phyloP scores from a whole-genome alignment of 768 basidiomycete species.

The Macrolepiota dolichaula region DNA sequence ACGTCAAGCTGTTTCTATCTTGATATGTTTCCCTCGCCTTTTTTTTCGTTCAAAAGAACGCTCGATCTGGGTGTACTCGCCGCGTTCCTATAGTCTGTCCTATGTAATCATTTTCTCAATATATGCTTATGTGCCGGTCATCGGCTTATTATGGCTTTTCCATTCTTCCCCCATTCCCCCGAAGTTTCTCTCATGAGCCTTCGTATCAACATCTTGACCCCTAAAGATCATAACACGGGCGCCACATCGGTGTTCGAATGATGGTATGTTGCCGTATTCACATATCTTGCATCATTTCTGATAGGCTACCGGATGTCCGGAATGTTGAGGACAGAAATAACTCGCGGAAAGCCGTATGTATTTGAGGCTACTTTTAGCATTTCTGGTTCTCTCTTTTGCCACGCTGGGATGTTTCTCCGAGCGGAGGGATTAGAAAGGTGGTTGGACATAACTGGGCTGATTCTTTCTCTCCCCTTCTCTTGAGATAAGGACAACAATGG shows the following conservation, averaged over 20 bases:
- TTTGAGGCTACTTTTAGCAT: too few relatives aligned
- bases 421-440: neutral
- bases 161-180: neutral
- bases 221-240: neutral
- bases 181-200: neutral
- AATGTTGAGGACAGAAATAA: neutral
- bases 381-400: too few relatives aligned
- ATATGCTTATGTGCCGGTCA: slow-evolving; percentile 8
- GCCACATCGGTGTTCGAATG: neutral
- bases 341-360: too few relatives aligned
- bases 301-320: neutral
- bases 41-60: neutral
- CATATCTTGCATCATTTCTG: neutral
- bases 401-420: too few relatives aligned
- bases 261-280: neutral
- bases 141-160: slow-evolving; percentile 5
- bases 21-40: neutral
- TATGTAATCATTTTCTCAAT: slow-evolving; percentile 9
- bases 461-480: neutral
- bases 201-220: too few relatives aligned
- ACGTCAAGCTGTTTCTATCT: too few relatives aligned
- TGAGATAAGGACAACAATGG: neutral
- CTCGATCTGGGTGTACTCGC: neutral
- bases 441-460: neutral
- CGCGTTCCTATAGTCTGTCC: slow-evolving; percentile 2